phyloP scores from a whole-genome alignment of 257 asterid species.

The Solanum neorickii region DNA sequence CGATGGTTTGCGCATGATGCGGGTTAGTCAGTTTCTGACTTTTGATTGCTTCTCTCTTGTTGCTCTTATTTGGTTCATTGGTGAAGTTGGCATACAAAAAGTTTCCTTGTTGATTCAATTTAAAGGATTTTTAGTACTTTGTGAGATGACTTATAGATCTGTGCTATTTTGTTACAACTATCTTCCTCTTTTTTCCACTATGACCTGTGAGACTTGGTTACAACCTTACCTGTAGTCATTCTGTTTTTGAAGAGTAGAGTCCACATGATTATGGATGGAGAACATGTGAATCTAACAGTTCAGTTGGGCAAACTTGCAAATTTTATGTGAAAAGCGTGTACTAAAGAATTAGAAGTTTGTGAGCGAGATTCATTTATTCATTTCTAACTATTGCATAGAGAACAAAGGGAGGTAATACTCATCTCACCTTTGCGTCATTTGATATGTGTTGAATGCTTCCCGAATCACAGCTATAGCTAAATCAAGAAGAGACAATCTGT shows the following conservation, averaged over 20 bases:
- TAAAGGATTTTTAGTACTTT: neutral
- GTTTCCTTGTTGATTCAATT: neutral
- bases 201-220: neutral
- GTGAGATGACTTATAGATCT: neutral
- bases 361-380: neutral
- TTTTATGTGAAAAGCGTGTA: neutral
- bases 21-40: slow-evolving; percentile 40
- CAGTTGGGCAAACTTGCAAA: neutral
- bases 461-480: neutral
- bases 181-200: neutral
- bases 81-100: neutral
- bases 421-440: neutral
- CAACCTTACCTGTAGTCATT: neutral
- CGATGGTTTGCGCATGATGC: slow-evolving; percentile 50
- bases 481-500: neutral
- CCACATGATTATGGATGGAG: neutral
- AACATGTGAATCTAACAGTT: neutral
- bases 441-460: neutral
- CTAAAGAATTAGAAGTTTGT: neutral
- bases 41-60: neutral
- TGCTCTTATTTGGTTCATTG: neutral
- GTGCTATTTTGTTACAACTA: neutral
- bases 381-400: neutral
- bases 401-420: neutral
- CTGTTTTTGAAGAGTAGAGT: neutral